Evolutionary conservation across 179 eudicot species (phyloP).

Genomic region (Patellifolia procumbens): DNA sequence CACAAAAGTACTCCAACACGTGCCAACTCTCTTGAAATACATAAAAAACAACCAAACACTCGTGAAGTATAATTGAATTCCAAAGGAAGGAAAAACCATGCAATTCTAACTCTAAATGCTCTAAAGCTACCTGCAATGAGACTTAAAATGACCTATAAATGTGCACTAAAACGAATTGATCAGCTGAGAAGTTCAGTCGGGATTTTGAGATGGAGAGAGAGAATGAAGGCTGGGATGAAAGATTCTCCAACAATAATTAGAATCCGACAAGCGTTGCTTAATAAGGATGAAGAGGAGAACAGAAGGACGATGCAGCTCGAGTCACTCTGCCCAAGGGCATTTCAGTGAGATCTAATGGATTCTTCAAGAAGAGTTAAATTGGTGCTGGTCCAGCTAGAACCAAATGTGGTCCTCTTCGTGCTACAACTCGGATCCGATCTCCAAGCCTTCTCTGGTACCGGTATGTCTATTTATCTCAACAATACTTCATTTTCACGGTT

Average conservation of each 20-base stretch:
- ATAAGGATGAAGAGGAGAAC: slow-evolving; percentile 26
- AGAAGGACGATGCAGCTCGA: slow-evolving; percentile 35
- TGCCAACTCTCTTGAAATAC: too few relatives aligned
- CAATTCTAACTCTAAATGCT: too few relatives aligned
- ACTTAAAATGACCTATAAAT: too few relatives aligned
- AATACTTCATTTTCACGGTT: too few relatives aligned
- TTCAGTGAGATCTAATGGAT: slow-evolving; percentile 68
- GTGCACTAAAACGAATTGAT: too few relatives aligned
- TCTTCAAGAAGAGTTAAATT: slow-evolving; percentile 43
- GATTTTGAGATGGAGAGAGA: slow-evolving; percentile 15
- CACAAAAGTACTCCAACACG: too few relatives aligned
- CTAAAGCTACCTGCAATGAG: too few relatives aligned
- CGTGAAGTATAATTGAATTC: too few relatives aligned
- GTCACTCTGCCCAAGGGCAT: slow-evolving; percentile 69
- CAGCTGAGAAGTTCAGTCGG: slow-evolving; percentile 22
- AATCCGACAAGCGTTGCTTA: slow-evolving; percentile 8
- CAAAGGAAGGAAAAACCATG: too few relatives aligned
- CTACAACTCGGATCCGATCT: slow-evolving; percentile 24
- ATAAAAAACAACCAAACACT: too few relatives aligned
- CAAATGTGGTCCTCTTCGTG: slow-evolving; percentile 21
- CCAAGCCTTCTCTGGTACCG: slow-evolving; percentile 20
- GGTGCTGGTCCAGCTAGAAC: slow-evolving; percentile 8
- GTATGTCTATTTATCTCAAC: too few relatives aligned
- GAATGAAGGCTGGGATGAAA: slow-evolving; percentile 20
- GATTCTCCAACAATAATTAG: too few relatives aligned